phyloP scores from a whole-genome alignment of 257 asterid genomes.

The Gentiana macrophylla region DNA sequence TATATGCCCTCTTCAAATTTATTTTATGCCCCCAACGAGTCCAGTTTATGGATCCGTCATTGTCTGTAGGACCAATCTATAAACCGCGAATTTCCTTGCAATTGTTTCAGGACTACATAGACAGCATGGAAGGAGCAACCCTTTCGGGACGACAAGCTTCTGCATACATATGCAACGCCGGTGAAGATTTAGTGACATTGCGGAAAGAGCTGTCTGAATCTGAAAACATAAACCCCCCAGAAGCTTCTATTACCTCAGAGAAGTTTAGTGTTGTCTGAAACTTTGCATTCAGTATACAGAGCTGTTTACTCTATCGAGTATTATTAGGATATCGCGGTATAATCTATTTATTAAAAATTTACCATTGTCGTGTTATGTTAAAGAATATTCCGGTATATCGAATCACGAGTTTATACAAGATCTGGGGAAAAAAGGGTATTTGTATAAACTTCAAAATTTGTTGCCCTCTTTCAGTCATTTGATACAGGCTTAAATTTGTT shows the following conservation, averaged over 20 bases:
- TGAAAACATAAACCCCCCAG: slow-evolving; percentile 16
- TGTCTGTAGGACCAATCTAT: no score
- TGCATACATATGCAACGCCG: slow-evolving; percentile 70
- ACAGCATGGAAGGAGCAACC: slow-evolving; percentile 99
- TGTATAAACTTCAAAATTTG: no score
- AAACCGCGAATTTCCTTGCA: background rate
- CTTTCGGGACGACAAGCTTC: slow-evolving; percentile 95
- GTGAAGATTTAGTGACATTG: slow-evolving; percentile 61
- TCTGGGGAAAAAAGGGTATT: no score
- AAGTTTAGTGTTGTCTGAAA: slow-evolving; percentile 50
- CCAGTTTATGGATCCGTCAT: no score
- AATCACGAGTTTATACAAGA: no score
- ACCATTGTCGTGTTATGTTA: no score
- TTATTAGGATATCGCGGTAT: no score
- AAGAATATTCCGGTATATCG: no score
- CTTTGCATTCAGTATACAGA: background rate
- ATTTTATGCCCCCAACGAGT: no score
- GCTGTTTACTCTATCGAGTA: background rate
- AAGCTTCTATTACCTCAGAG: slow-evolving; percentile 22
- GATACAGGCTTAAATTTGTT: no score
- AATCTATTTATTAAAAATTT: no score
- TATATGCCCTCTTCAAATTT: background rate
- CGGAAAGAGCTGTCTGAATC: slow-evolving; percentile 29
- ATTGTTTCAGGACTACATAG: slow-evolving; percentile 75
- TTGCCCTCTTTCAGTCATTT: no score